phyloP scores from a whole-genome alignment of 2,329 filamentous ascomycete genomes.

The Penicillium sp. region DNA sequence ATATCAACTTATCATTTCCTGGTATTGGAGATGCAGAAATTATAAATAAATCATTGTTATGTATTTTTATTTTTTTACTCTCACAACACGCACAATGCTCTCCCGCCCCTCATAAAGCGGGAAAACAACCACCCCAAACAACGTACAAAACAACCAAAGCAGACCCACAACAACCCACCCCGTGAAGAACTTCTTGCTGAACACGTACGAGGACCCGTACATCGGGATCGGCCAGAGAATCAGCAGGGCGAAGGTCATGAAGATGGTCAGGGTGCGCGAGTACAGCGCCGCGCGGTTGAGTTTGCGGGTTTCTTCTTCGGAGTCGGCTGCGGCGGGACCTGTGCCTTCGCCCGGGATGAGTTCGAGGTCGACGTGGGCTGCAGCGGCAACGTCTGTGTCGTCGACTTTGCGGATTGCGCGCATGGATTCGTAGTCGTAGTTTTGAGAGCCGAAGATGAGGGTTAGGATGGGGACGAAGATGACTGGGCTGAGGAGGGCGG shows the following conservation, averaged over 20 bases:
- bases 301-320: constrained; percentile 50
- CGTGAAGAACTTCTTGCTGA: constrained; percentile 78
- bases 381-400: constrained; percentile 69
- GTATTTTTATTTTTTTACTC: too few relatives aligned
- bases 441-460: constrained; percentile 66
- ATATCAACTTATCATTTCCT: too few relatives aligned
- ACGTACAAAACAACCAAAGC: constrained; percentile 75
- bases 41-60: too few relatives aligned
- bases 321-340: constrained; percentile 36
- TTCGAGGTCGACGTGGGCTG: constrained; percentile 67
- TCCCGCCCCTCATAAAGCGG: constrained; percentile 76
- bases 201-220: constrained; percentile 81
- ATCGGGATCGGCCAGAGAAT: constrained; percentile 92
- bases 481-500: constrained; percentile 74
- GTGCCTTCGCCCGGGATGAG: constrained; percentile 56
- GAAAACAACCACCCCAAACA: constrained; percentile 74
- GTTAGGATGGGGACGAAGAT: constrained; percentile 77
- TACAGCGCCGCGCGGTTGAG: constrained; percentile 57
- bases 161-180: constrained; percentile 78
- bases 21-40: too few relatives aligned
- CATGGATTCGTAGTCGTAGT: constrained; percentile 89
- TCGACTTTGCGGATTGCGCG: constrained; percentile 74
- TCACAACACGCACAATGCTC: constrained; percentile 64
- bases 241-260: constrained; percentile 69
- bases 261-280: constrained; percentile 59